phyloP scores from a whole-genome alignment of 2,329 filamentous ascomycete genomes.

The Diaporthe sp. region DNA sequence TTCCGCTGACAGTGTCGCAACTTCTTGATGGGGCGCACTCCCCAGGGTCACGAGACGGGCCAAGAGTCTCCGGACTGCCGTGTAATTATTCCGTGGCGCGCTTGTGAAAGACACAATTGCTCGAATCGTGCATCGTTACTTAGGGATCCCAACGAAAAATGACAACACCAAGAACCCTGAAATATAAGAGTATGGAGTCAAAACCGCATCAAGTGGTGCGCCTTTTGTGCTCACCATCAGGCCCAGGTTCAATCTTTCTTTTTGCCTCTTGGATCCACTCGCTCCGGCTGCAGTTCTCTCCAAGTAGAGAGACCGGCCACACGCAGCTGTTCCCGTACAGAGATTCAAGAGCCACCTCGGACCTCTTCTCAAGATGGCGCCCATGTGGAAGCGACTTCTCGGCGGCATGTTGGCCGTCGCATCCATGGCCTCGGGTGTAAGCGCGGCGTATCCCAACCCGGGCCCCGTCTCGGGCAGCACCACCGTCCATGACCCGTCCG shows the following conservation, averaged over 20 bases:
- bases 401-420: background rate
- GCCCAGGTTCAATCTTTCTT: background rate
- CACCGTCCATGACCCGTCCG: slow-evolving; percentile 12
- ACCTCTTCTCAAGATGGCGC: background rate
- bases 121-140: background rate
- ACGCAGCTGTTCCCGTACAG: background rate
- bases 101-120: background rate
- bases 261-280: background rate
- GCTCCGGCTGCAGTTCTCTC: background rate
- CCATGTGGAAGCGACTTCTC: background rate
- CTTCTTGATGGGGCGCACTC: background rate
- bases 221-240: background rate
- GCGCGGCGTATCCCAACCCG: slow-evolving; percentile 7
- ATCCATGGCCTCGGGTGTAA: background rate
- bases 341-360: background rate
- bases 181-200: slow-evolving; percentile 1
- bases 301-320: background rate
- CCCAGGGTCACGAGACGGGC: slow-evolving; percentile 4
- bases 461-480: background rate
- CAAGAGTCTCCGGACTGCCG: background rate
- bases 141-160: background rate
- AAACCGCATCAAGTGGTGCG: background rate
- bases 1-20: slow-evolving; percentile 6
- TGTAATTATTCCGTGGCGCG: slow-evolving; percentile 18
- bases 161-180: background rate